Percentiles rank a stretch among this genome's conserved stretches.
Evolutionary conservation across 2,329 filamentous ascomycete species (phyloP).

Genomic region (Hypoxylon sp.): DNA sequence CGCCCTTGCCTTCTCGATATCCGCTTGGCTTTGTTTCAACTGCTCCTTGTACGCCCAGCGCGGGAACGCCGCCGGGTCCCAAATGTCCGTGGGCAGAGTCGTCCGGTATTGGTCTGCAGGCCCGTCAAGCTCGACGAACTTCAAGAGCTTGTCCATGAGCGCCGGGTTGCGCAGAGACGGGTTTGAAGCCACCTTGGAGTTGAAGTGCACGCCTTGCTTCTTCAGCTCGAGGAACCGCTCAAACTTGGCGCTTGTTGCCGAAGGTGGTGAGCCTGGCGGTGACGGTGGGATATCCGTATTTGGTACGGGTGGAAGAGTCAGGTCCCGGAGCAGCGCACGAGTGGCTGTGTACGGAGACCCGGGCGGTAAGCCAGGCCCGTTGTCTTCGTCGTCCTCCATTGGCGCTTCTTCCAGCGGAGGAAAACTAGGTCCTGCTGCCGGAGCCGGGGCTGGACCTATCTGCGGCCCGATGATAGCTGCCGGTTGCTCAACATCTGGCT

Average conservation of each 20-base stretch:
- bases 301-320: slow-evolving; percentile 79
- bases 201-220: slow-evolving; percentile 82
- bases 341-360: slow-evolving; percentile 77
- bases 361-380: slow-evolving; percentile 50
- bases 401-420: slow-evolving; percentile 52
- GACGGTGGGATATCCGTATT: slow-evolving; percentile 82
- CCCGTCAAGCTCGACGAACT: slow-evolving; percentile 69
- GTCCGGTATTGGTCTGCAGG: slow-evolving; percentile 74
- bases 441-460: slow-evolving; percentile 47
- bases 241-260: slow-evolving; percentile 73
- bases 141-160: slow-evolving; percentile 78
- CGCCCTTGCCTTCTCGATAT: slow-evolving; percentile 60
- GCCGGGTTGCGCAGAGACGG: slow-evolving; percentile 78
- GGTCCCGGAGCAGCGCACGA: slow-evolving; percentile 74
- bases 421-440: slow-evolving; percentile 46
- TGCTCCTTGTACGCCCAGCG: slow-evolving; percentile 65
- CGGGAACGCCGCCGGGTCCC: slow-evolving; percentile 70
- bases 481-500: slow-evolving; percentile 34
- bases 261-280: slow-evolving; percentile 72
- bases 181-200: slow-evolving; percentile 76
- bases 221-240: slow-evolving; percentile 82
- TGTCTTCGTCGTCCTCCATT: slow-evolving; percentile 46
- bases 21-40: slow-evolving; percentile 64
- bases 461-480: slow-evolving; percentile 50
- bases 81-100: slow-evolving; percentile 67